Conservation (phyloP, 116 monocot genomes). For the Zostera marina region DNA sequence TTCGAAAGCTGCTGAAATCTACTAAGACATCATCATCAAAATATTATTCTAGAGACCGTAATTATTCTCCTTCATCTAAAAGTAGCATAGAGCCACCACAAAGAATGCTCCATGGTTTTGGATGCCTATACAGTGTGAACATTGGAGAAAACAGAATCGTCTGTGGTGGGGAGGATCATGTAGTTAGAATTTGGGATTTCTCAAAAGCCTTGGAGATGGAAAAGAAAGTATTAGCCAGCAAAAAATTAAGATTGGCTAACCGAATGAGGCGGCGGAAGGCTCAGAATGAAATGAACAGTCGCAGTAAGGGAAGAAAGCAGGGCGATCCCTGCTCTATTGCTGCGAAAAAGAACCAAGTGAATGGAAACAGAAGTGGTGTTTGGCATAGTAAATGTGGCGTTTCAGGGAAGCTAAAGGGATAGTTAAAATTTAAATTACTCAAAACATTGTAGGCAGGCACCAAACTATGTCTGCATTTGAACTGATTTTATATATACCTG, state of each 20-base stretch:
- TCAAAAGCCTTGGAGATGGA: constrained; percentile 75
- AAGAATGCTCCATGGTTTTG: constrained; percentile 78
- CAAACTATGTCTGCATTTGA: no score
- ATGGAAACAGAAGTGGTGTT: constrained; percentile 31
- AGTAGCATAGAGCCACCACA: constrained; percentile 55
- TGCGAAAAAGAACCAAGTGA: constrained; percentile 43
- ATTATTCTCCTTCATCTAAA: background rate
- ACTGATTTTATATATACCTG: no score
- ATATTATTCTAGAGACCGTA: constrained; percentile 5
- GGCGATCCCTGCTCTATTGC: constrained; percentile 37
- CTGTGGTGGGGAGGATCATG: constrained; percentile 74
- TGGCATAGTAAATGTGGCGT: constrained; percentile 47
- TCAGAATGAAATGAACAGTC: constrained; percentile 53
- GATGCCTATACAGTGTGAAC: constrained; percentile 46
- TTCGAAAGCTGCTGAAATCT: constrained; percentile 50
- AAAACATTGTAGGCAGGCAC: no score
- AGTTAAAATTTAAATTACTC: constrained; percentile 1
- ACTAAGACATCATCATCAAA: constrained; percentile 2
- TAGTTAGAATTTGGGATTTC: constrained; percentile 85
- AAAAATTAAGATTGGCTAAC: constrained; percentile 47
- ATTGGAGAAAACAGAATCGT: constrained; percentile 73
- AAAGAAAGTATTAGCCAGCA: constrained; percentile 46
- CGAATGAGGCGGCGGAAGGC: constrained; percentile 67
- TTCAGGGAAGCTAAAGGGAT: constrained; percentile 38
- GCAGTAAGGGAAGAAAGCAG: constrained; percentile 18